phyloP scores from a whole-genome alignment of 306 rosid genomes.

The Nissolia schottii region DNA sequence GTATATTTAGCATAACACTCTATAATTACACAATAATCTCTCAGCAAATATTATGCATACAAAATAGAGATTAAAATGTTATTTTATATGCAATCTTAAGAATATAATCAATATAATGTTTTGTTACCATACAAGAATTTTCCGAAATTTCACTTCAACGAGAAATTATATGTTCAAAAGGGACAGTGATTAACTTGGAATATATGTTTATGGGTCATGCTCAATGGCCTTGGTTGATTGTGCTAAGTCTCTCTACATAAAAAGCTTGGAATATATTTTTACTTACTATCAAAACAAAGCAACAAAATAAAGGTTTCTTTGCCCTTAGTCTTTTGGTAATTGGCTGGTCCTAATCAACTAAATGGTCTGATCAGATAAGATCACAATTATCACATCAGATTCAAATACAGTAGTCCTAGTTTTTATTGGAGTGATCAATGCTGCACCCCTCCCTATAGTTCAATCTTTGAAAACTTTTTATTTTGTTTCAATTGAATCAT shows the following conservation, averaged over 20 bases:
- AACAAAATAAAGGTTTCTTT: conserved; percentile 11
- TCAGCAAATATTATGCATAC: too few relatives aligned
- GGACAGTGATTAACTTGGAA: conserved; percentile 31
- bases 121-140: too few relatives aligned
- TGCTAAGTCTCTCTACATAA: neutral
- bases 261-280: conserved; percentile 35
- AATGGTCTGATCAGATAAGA: conserved; percentile 21
- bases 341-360: conserved; percentile 24
- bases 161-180: conserved; percentile 28
- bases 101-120: too few relatives aligned
- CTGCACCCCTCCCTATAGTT: neutral
- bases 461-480: neutral
- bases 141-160: too few relatives aligned
- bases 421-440: neutral
- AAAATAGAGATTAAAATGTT: too few relatives aligned
- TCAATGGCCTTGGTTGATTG: conserved; percentile 19
- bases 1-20: too few relatives aligned
- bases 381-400: neutral
- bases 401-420: neutral
- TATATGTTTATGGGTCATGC: conserved; percentile 28
- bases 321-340: conserved; percentile 9
- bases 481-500: neutral
- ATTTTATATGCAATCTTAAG: too few relatives aligned
- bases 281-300: conserved; percentile 14
- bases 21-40: too few relatives aligned